Evolutionary conservation across 805 yeast species (phyloP).

Genomic region (Wilhelminamyces savonicus): DNA sequence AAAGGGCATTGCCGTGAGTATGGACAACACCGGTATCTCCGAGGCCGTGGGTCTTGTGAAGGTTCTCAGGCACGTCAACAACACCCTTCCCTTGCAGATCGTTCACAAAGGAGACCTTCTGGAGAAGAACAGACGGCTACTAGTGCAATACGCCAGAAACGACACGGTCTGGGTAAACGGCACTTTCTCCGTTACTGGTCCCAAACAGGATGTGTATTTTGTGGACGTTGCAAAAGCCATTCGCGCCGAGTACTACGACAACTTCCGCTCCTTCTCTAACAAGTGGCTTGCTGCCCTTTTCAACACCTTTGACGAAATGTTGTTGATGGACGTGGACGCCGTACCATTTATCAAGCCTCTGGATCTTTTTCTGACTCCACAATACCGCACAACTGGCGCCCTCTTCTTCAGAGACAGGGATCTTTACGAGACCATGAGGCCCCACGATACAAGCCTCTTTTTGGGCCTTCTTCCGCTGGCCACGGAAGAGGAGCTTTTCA

Average conservation of each 20-base stretch:
- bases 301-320: constrained; percentile 8
- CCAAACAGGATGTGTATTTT: constrained; percentile 5
- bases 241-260: constrained; percentile 3
- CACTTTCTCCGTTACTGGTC: no score
- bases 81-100: constrained; percentile 25
- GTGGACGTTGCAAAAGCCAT: constrained; percentile 7
- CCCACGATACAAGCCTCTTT: constrained; percentile 5
- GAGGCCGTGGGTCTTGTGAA: not conserved
- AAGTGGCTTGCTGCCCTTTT: constrained; percentile 12
- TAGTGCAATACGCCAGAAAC: no score
- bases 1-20: no score
- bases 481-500: no score
- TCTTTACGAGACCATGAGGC: constrained; percentile 6
- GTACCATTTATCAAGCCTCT: constrained; percentile 9
- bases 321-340: constrained; percentile 10
- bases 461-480: constrained; percentile 7
- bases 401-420: constrained; percentile 10
- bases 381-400: constrained; percentile 7
- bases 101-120: constrained; percentile 9
- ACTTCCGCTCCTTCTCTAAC: constrained; percentile 8
- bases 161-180: no score
- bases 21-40: constrained; percentile 2
- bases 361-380: constrained; percentile 5
- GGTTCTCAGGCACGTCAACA: constrained; percentile 17
- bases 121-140: no score